Base-by-base conservation (phyloP, 2,329 filamentous ascomycete genomes). In the Venturiaceae sp. region DNA sequence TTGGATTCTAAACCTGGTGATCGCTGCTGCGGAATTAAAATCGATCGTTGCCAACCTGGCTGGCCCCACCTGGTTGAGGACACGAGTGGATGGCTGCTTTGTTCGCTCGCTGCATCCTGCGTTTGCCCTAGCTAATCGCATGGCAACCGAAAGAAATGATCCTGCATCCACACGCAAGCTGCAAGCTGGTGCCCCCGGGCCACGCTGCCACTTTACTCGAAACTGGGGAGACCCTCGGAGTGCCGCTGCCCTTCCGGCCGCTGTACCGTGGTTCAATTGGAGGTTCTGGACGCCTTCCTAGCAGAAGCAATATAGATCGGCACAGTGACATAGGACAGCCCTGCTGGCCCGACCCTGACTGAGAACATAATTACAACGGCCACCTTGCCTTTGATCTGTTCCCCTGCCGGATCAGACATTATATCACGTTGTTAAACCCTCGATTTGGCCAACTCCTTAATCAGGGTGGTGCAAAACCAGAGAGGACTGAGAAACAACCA, bases 11-110 rank as follows among this genome's bases (percentile, higher is more conserved):
- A 23, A 34, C 52, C 30, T 36, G 23, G 52, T 53, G 52, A 53
- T 53, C 52, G 30, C 52, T 37, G 34, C 52, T 53, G 52, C 52
- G 52, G 52, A 53, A 53, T 53, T 23, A 53, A 53, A 53, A 53
- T 53, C 52, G 52, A 53, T 53, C 52, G 52, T 30, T 53, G 23
- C 13, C 44, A 50, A n/a, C 44, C 44, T 50, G 44, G 44, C 44
- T 30, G 44, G 44, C 13, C 44, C n/a, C 26, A 26, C 23, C 26
- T 50, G 44, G 23, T n/a, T 50, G 44, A 47, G 30, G 44, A 47
- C 19, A 16, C 9, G n/a, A 28, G 21, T 47, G 44, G 44, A 30
- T 16, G 23, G 44, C 44, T 8, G 44, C 44, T 23, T 26, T 50
- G 44, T 50, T 50, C 44, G 44, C 44, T 4, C 26, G 13, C 13